Conservation (phyloP, 2,329 filamentous ascomycete genomes). For the Lachnellula occidentalis region DNA sequence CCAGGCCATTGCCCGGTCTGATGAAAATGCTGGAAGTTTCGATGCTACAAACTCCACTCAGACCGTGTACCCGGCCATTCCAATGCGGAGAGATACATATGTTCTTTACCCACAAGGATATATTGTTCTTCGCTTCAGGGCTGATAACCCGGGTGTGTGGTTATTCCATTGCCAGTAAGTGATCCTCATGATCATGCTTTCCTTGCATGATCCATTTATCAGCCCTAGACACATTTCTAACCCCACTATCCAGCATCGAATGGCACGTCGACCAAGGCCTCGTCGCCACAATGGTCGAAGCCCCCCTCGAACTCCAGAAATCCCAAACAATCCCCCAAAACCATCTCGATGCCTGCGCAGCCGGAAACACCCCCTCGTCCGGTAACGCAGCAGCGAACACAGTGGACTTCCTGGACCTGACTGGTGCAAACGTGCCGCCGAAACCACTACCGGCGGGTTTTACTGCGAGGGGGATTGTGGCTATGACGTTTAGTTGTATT, state of each 20-base stretch:
- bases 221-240: background rate
- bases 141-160: constrained; percentile 66
- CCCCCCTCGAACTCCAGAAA: constrained; percentile 29
- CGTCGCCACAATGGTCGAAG: constrained; percentile 49
- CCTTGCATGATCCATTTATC: background rate
- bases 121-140: constrained; percentile 61
- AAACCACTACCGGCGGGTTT: constrained; percentile 27
- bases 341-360: constrained; percentile 53
- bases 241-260: constrained; percentile 59
- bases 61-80: constrained; percentile 45
- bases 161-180: constrained; percentile 66
- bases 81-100: constrained; percentile 64
- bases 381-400: constrained; percentile 77
- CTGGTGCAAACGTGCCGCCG: constrained; percentile 38
- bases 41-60: constrained; percentile 39
- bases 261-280: constrained; percentile 70
- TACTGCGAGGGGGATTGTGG: constrained; percentile 28
- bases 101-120: constrained; percentile 61
- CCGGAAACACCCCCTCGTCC: constrained; percentile 41
- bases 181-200: background rate
- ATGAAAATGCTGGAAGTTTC: constrained; percentile 52
- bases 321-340: constrained; percentile 51
- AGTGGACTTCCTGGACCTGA: constrained; percentile 55
- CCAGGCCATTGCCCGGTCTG: constrained; percentile 58
- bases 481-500: constrained; percentile 27